Evolutionary conservation across 2,329 filamentous ascomycete species (phyloP), one percentile per base, ranked within the genome.

Genomic region (Niveomyces coronatus): DNA sequence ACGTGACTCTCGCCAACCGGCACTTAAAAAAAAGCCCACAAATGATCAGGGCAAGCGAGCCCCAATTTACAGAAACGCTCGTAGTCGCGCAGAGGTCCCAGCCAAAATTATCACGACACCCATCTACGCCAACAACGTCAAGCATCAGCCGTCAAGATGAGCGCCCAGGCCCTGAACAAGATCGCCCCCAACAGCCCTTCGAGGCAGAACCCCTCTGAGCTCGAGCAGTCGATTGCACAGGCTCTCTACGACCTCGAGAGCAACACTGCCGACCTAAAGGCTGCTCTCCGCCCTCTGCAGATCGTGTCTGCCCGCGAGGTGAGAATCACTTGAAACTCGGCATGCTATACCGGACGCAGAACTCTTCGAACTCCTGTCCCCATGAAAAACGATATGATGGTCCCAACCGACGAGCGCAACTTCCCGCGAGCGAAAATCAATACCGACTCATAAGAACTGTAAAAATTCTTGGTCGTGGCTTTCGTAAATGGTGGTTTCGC

Each of bases 271-370:
- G 91, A 98, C 72, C 85, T 98, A 72, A 94, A 89, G 84, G 79
- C 78, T 62, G 83, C 87, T 57, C 83, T 98, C 64, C 83, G 91
- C 64, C 91, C 91, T 68, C 82, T 98, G 71, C 91, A 98, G 79
- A 88, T 98, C 71, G 85, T 93, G 67, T 94, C 85, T 72, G 91
- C 91, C 66, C 86, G 88, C 70, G 91, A 98, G 89, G 91, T 98
- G 83, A 87, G 87, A 80, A 65, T 40, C 49, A 51, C 58, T 48
- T 59, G 53, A 55, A 52, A 47, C n/a, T n/a, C n/a, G 42, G 57
- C 18, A 23, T 34, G 34, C 39, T 30, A 40, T 33, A 41, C 28
- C 39, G 38, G 34, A 35, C 43, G 39, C 41, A 44, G 40, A n/a
- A 44, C 43, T 39, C 42, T 52, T 56, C 58, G 53, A 57, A 39